Base-by-base conservation (phyloP, 495 filamentous ascomycete species). In the Parathielavia hyrcaniae region DNA sequence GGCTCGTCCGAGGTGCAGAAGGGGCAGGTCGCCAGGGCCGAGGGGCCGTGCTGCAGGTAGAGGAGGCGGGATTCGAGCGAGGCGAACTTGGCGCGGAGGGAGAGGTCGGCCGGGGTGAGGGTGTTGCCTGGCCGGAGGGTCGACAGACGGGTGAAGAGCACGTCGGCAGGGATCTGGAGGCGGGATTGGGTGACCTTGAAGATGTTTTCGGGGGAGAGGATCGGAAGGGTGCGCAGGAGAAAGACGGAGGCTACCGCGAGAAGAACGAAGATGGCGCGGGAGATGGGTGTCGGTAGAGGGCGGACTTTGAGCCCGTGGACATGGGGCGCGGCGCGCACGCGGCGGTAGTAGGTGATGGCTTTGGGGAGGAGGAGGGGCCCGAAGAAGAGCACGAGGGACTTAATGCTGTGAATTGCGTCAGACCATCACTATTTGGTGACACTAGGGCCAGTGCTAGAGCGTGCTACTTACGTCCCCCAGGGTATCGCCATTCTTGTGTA, bases 311-410 rank as follows among this genome's bases (percentile, higher is more conserved):
- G 75, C 26, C 75, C 72, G 35, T 78, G 67, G 52, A 64, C 66
- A 43, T 61, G 64, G 1, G 77, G 71, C 16, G 73, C 68, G 39
- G 76, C 70, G 62, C 82, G 81, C 2, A 82, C 56, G 40, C 76
- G 75, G 61, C 87, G 85, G 73, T 92, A 91, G 74, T 83, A 85
- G 57, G 71, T 72, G 59, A 96, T 75, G 50, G 81, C 71, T 51
- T 87, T 86, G 35, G 88, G 88, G 50, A 97, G 73, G 59, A 96
- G 70, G 53, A 93, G 73, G n/a, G 92, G 91, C 0, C 82, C 92
- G 71, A 97, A 87, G 75, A 93, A 85, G 69, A 95, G 77, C 64
- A 89, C 73, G 68, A 96, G 78, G 60, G 86, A 87, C 67, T 89
- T 86, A 72, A 89, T 75, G 53, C 87, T 91, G 63, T 12, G 20